Conservation (phyloP, 805 yeast genomes). For the Monosporozyma unispora region DNA sequence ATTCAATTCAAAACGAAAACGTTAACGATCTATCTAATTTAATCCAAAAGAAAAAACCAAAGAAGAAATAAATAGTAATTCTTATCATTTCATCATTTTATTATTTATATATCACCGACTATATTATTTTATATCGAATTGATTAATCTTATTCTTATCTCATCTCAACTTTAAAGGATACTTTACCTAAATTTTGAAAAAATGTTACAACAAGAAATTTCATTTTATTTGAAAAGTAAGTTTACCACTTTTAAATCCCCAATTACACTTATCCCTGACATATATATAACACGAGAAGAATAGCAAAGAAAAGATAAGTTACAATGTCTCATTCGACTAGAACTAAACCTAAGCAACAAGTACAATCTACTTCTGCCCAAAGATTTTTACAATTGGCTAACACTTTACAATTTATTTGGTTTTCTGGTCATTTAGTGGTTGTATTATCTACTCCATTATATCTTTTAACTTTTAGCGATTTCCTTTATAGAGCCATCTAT, state of each 20-base stretch:
- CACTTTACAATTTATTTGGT: slow-evolving; percentile 71
- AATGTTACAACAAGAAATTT: not conserved
- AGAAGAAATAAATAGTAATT: slow-evolving; percentile 1
- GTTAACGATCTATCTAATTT: slow-evolving; percentile 56
- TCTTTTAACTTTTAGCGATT: slow-evolving; percentile 28
- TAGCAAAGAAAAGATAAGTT: not conserved
- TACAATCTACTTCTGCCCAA: not conserved
- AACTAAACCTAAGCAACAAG: not conserved
- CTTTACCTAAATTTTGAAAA: not conserved
- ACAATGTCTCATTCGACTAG: not conserved
- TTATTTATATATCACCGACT: no score
- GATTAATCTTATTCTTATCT: no score
- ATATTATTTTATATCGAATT: no score
- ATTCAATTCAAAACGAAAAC: slow-evolving; percentile 9
- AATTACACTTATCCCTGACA: not conserved
- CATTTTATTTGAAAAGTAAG: not conserved
- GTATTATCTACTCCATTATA: slow-evolving; percentile 31
- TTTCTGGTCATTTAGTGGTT: slow-evolving; percentile 47
- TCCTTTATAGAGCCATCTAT: slow-evolving; percentile 52
- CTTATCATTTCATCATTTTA: no score
- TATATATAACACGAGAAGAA: not conserved
- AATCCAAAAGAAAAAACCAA: slow-evolving; percentile 45
- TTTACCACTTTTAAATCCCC: not conserved
- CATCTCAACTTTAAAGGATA: not conserved
- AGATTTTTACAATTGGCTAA: slow-evolving; percentile 22